Percentiles rank a stretch among this genome's conserved stretches.
Evolutionary conservation across 2,329 filamentous ascomycete genomes (phyloP).

Genomic region (Aspergillus piperis): DNA sequence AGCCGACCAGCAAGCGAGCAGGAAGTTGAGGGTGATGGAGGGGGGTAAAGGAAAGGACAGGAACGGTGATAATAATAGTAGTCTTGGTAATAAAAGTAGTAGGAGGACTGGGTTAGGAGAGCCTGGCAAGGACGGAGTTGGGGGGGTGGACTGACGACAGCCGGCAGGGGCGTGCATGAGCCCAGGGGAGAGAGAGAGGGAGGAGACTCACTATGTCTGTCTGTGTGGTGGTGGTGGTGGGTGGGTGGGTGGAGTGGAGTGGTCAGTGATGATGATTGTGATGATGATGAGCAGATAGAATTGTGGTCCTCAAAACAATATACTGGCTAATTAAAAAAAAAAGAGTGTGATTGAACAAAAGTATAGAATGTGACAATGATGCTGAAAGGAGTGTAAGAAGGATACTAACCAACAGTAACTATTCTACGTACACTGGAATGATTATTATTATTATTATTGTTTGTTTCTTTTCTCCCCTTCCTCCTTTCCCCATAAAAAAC

Average conservation of each 20-base stretch:
- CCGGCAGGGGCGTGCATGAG: constrained; percentile 6
- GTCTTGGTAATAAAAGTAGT: not conserved
- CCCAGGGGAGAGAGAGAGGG: not conserved
- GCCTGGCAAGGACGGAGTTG: not conserved
- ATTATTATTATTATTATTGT: not conserved
- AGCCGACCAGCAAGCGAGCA: constrained; percentile 4
- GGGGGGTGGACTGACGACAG: constrained; percentile 8
- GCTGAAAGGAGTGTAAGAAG: not conserved
- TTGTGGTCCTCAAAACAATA: not conserved
- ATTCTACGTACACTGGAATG: too few species aligned
- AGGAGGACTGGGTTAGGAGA: too few species aligned
- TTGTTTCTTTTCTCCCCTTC: not conserved
- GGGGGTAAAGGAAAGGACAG: not conserved
- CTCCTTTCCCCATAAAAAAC: not conserved
- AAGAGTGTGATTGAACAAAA: not conserved
- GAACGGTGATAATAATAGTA: not conserved
- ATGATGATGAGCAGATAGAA: too few species aligned
- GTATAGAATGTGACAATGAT: not conserved
- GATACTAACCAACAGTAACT: not conserved
- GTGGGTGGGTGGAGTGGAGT: too few species aligned
- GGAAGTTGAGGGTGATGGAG: not conserved
- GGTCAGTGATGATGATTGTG: too few species aligned
- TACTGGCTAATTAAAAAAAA: not conserved
- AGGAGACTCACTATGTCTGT: too few species aligned
- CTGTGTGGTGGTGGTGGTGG: too few species aligned